Evolutionary conservation across 257 asterid species (phyloP), one percentile per base, ranked within the genome.

Genomic region (Anisodus tanguticus): DNA sequence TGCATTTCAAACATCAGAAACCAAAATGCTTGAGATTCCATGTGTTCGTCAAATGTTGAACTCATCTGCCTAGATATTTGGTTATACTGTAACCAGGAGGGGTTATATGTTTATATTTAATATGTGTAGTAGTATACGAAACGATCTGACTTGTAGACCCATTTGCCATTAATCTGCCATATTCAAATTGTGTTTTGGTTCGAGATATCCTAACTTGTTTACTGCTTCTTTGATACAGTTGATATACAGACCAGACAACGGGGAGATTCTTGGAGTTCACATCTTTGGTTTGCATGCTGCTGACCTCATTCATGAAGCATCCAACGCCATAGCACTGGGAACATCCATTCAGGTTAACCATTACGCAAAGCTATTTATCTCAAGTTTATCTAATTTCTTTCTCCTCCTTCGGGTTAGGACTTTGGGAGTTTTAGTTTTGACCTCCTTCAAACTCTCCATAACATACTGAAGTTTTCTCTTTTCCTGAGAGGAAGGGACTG

Each of bases 261-360:
- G 98, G 11, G 98, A 92, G 91, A 94, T 94, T 88, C 95, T 94
- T 62, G 98, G 98, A 87, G 98, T 94, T 85, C 98, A 94, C 85
- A 92, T 94, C 78, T 92, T 94, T 89, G 98, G 98, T 43, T 37
- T 93, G 93, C 98, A 94, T 87, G 98, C 98, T 31, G 98, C 98
- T 79, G 98, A 94, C 91, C 98, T 94, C 85, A 93, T 94, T 79
- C 98, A 94, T 68, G 98, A 94, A 90, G 97, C 97, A 35, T 94
- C 98, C 62, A 94, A 94, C 83, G 97, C 98, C 72, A 94, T 94
- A 79, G 97, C 97, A 83, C 17, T 94, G 94, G 97, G 98, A 80
- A 93, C 94, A 43, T 90, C 88, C 72, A 84, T 94, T 81, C 98
- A 94, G 98, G 98, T 94, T 51, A 51, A 51, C 8, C 81, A 76